Conservation (phyloP, 108 stramenopile genomes). For the Aurantiochytrium sp. region DNA sequence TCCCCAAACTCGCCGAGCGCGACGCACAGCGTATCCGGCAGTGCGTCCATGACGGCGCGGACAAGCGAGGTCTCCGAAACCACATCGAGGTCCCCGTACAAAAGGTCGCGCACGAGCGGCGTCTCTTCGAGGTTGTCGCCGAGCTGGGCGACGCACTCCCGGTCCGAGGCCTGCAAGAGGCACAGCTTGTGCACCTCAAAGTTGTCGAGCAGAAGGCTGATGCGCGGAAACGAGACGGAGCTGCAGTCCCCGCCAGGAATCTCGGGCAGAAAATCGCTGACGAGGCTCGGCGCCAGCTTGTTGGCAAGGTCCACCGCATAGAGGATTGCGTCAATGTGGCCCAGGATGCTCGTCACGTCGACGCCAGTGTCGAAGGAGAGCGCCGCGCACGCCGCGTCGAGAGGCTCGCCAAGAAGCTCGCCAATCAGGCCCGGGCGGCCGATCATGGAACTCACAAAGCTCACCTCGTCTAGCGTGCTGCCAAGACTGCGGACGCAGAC, state of each 20-base stretch:
- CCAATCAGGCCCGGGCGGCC: not conserved
- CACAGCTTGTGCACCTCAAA: not conserved
- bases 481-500: not conserved
- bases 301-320: not conserved
- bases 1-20: not conserved
- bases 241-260: not conserved
- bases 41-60: not conserved
- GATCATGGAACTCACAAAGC: not conserved
- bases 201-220: not conserved
- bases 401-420: not conserved
- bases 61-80: not conserved
- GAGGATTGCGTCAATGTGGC: not conserved
- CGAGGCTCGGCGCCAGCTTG: not conserved
- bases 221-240: not conserved
- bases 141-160: not conserved
- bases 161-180: not conserved
- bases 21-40: not conserved
- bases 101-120: not conserved
- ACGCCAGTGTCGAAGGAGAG: not conserved
- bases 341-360: not conserved
- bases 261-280: not conserved
- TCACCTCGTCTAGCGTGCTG: not conserved
- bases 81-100: not conserved
- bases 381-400: not conserved
- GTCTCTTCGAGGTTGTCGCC: slow-evolving; percentile 21